A percentile compares a stretch with the other conserved stretches of the same genome.
These are phyloP conservation scores for Elongisporangium anandrum DNA, from an alignment of 352 stramenopile genomes.

Conservation along the genomic window DNA sequence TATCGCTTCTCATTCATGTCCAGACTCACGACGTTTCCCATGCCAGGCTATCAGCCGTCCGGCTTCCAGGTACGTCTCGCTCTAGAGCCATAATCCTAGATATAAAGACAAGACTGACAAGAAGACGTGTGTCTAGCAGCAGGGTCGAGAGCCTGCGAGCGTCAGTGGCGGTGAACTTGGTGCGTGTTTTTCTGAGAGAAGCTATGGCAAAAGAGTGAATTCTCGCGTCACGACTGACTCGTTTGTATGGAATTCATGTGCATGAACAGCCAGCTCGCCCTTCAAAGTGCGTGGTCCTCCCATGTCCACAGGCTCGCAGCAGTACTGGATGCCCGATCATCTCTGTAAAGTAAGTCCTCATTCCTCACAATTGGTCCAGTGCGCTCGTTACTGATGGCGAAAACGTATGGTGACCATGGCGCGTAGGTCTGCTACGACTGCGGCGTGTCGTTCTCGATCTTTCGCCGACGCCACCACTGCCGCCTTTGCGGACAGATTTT, in stretches of 20 bases:
- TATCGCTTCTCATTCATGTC: background rate
- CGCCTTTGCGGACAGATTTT: slow-evolving; percentile 86
- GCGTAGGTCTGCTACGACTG: slow-evolving; percentile 89
- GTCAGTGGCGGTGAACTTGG: slow-evolving; percentile 2
- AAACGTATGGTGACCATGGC: background rate
- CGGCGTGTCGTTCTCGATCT: slow-evolving; percentile 73
- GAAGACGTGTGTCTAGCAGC: background rate
- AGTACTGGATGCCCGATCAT: slow-evolving; percentile 87
- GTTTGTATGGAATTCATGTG: background rate
- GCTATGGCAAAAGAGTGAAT: background rate
- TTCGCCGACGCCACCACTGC: slow-evolving; percentile 81
- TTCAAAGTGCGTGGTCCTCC: slow-evolving; percentile 22
- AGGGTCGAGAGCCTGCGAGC: slow-evolving; percentile 16
- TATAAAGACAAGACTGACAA: background rate
- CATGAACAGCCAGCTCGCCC: slow-evolving; percentile 9
- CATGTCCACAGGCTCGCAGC: slow-evolving; percentile 35
- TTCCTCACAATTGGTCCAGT: too few relatives aligned
- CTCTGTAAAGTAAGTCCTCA: slow-evolving; percentile 61
- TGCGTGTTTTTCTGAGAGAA: background rate
- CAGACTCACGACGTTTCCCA: slow-evolving; percentile 67
- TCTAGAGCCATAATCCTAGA: background rate
- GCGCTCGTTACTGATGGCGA: background rate
- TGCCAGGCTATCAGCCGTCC: slow-evolving; percentile 50
- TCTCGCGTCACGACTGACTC: background rate
- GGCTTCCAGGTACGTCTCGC: slow-evolving; percentile 30